Evolutionary conservation across 2,329 filamentous ascomycete genomes (phyloP).

Genomic region (Ophiostoma angusticollis): DNA sequence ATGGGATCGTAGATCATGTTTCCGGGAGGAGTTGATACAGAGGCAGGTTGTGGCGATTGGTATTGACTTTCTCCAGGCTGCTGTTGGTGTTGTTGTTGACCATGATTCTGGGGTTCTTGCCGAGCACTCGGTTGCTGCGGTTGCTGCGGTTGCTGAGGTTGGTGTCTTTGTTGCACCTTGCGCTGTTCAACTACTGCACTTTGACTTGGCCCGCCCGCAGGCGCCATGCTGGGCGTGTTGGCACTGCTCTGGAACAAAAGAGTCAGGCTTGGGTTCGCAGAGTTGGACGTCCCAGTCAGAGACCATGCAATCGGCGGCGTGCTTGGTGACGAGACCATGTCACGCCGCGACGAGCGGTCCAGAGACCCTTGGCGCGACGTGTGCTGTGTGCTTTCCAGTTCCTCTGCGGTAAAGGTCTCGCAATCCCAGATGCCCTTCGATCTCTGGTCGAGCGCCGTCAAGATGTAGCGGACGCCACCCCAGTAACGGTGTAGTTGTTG

Average conservation of each 20-base stretch:
- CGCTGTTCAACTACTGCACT: not conserved
- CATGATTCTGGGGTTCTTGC: too few relatives aligned
- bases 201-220: not conserved
- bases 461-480: constrained; percentile 76
- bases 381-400: constrained; percentile 59
- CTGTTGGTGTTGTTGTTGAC: too few relatives aligned
- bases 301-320: constrained; percentile 62
- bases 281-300: constrained; percentile 77
- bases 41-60: constrained; percentile 18
- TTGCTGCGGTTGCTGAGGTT: not conserved
- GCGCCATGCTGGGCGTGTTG: constrained; percentile 9
- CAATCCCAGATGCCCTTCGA: constrained; percentile 76
- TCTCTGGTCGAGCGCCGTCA: constrained; percentile 78
- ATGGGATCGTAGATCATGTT: constrained; percentile 51
- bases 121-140: constrained; percentile 10
- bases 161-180: too few relatives aligned
- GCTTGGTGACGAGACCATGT: constrained; percentile 36
- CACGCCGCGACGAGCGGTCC: constrained; percentile 30
- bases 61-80: constrained; percentile 8
- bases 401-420: constrained; percentile 54
- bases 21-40: constrained; percentile 37
- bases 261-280: constrained; percentile 69
- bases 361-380: constrained; percentile 31
- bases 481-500: constrained; percentile 74
- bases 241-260: constrained; percentile 57